Evolutionary conservation across 2,329 filamentous ascomycete genomes (phyloP).

Genomic region (Spiromastix sp.): DNA sequence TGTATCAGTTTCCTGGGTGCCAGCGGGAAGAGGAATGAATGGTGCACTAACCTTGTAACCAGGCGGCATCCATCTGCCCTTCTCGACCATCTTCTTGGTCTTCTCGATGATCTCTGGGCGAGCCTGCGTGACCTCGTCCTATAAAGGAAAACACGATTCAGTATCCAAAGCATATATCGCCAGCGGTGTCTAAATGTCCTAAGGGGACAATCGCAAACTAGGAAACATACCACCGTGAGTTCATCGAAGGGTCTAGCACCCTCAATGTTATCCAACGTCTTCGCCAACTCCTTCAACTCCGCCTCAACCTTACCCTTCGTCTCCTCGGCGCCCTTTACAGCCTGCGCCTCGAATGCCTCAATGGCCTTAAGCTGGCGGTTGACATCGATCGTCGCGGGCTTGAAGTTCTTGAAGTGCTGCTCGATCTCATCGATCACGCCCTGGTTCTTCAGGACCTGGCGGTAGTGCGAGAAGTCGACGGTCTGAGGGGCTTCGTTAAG

Average conservation of each 20-base stretch:
- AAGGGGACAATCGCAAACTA: too few species aligned
- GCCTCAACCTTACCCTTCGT: constrained; percentile 94
- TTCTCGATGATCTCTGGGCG: constrained; percentile 97
- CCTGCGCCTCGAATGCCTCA: constrained; percentile 94
- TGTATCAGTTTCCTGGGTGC: constrained; percentile 1
- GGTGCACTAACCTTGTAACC: constrained; percentile 84
- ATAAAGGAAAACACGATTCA: constrained; percentile 13
- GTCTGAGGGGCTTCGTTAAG: constrained; percentile 76
- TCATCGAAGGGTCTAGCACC: constrained; percentile 91
- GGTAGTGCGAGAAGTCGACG: constrained; percentile 92
- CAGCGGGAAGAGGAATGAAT: neutral
- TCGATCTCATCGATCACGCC: constrained; percentile 94
- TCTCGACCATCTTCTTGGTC: constrained; percentile 86
- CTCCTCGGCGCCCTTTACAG: constrained; percentile 89
- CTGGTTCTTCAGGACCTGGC: constrained; percentile 86
- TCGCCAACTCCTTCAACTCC: constrained; percentile 86
- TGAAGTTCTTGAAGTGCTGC: constrained; percentile 85
- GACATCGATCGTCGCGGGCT: constrained; percentile 89
- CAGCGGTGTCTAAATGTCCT: too few species aligned
- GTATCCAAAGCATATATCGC: too few species aligned
- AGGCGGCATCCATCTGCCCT: constrained; percentile 95
- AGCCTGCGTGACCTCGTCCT: constrained; percentile 92
- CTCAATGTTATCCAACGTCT: constrained; percentile 96
- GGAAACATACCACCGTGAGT: constrained; percentile 78
- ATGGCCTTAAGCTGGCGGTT: constrained; percentile 93